Evolutionary conservation across 140 eudicot genomes (phyloP).

Genomic region (Cichorium intybus): DNA sequence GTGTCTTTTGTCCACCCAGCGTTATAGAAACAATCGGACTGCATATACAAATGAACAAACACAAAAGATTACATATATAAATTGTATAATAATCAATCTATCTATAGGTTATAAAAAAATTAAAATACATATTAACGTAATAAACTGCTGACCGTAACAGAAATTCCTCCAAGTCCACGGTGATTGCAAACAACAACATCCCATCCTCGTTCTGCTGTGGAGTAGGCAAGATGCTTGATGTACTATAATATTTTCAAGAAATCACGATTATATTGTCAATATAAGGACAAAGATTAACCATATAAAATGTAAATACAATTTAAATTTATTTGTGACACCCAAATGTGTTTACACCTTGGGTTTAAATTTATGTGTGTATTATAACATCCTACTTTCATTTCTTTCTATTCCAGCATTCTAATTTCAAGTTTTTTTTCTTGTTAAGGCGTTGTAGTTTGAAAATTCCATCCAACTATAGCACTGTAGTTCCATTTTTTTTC

Average conservation of each 20-base stretch:
- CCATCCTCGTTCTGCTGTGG: slow-evolving; percentile 80
- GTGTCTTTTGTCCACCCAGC: slow-evolving; percentile 98
- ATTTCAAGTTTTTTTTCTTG: too few species aligned
- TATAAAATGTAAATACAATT: not conserved
- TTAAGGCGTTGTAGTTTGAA: too few species aligned
- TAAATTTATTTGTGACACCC: slow-evolving; percentile 9
- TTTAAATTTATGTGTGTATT: not conserved
- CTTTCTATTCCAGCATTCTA: too few species aligned
- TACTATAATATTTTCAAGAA: slow-evolving; percentile 46
- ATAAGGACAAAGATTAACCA: slow-evolving; percentile 1
- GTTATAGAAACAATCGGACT: slow-evolving; percentile 98
- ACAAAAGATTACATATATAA: not conserved
- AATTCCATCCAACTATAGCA: too few species aligned
- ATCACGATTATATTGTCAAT: slow-evolving; percentile 5
- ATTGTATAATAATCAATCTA: not conserved
- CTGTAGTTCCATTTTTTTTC: too few species aligned
- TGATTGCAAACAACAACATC: slow-evolving; percentile 90
- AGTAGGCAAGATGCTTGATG: slow-evolving; percentile 74
- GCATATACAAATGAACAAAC: slow-evolving; percentile 24
- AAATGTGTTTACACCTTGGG: too few species aligned
- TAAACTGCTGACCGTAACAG: slow-evolving; percentile 78
- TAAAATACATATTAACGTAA: not conserved
- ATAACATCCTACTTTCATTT: too few species aligned
- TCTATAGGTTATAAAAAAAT: not conserved
- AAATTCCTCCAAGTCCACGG: slow-evolving; percentile 90